Evolutionary conservation across 495 filamentous ascomycete species (phyloP).

Genomic region (Aspergillus baeticus): DNA sequence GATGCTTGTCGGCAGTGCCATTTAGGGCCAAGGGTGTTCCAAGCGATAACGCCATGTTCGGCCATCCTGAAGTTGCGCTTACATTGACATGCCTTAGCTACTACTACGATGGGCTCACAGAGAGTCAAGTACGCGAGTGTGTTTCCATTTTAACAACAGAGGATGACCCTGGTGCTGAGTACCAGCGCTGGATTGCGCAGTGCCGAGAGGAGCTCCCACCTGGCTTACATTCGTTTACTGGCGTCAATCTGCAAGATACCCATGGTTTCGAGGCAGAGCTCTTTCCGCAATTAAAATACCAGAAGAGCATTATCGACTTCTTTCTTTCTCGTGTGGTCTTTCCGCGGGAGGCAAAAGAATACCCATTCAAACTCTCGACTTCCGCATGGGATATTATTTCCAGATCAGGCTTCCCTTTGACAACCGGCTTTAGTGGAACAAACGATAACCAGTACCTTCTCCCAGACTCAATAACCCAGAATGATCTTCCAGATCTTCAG

Average conservation of each 20-base stretch:
- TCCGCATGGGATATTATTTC: conserved; percentile 69
- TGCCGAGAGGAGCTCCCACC: conserved; percentile 4
- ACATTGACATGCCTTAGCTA: conserved; percentile 65
- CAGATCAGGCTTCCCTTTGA: conserved; percentile 39
- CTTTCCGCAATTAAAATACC: conserved; percentile 52
- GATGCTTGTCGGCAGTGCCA: conserved; percentile 45
- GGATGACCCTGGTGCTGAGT: conserved; percentile 56
- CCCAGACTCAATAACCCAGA: conserved; percentile 53
- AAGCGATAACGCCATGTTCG: conserved; percentile 63
- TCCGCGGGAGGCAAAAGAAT: conserved; percentile 62
- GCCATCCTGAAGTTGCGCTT: conserved; percentile 69
- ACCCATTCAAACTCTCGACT: conserved; percentile 61
- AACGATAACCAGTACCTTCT: conserved; percentile 61
- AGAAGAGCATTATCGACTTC: conserved; percentile 59
- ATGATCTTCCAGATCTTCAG: conserved; percentile 52
- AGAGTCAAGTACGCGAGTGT: conserved; percentile 48
- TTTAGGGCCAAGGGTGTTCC: conserved; percentile 68
- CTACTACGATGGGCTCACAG: conserved; percentile 62
- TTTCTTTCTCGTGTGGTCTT: conserved; percentile 64
- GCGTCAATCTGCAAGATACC: conserved; percentile 60
- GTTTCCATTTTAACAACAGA: conserved; percentile 51
- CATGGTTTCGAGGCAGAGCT: conserved; percentile 37
- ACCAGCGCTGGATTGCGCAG: conserved; percentile 47
- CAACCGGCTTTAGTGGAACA: conserved; percentile 71
- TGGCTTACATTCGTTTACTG: conserved; percentile 44